phyloP scores from a whole-genome alignment of 2,329 filamentous ascomycete genomes.

The Aspergillus sp. region DNA sequence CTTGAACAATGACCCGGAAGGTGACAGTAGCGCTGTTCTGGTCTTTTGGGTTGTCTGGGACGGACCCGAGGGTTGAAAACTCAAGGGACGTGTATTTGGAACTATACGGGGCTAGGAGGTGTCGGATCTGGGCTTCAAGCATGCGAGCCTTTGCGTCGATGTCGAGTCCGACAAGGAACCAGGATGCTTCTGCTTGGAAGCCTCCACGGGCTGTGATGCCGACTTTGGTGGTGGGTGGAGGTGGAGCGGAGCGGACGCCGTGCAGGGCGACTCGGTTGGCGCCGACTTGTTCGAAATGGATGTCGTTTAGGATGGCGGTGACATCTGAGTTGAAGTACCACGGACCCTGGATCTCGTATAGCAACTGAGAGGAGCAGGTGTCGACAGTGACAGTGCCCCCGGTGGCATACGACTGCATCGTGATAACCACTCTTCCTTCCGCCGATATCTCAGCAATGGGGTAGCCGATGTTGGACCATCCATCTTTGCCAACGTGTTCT shows the following conservation, averaged over 20 bases:
- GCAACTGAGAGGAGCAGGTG: conserved; percentile 53
- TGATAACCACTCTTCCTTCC: conserved; percentile 44
- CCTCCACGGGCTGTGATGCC: conserved; percentile 49
- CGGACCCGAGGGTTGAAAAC: conserved; percentile 32
- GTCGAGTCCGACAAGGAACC: conserved; percentile 47
- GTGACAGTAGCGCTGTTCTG: conserved; percentile 46
- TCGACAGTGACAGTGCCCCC: conserved; percentile 48
- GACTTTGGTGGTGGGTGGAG: conserved; percentile 53
- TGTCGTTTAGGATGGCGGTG: conserved; percentile 51
- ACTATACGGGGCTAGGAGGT: conserved; percentile 33
- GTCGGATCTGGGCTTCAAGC: conserved; percentile 47
- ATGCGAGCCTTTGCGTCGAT: conserved; percentile 48
- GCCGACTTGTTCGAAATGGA: conserved; percentile 53
- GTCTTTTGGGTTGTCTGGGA: conserved; percentile 32
- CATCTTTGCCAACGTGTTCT: conserved; percentile 24
- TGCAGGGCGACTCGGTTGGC: conserved; percentile 51
- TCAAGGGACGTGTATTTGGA: conserved; percentile 31
- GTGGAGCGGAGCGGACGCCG: conserved; percentile 44
- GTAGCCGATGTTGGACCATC: conserved; percentile 48
- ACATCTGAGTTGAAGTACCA: conserved; percentile 61
- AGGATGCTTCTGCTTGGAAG: conserved; percentile 48
- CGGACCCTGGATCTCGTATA: conserved; percentile 57
- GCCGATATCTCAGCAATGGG: conserved; percentile 48
- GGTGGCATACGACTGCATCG: conserved; percentile 41
- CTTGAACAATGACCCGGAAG: conserved; percentile 48